A percentile compares a stretch with the other conserved stretches of the same genome.
Conservation (phyloP, 352 stramenopile species). For the Globisporangium megalacanthum region DNA sequence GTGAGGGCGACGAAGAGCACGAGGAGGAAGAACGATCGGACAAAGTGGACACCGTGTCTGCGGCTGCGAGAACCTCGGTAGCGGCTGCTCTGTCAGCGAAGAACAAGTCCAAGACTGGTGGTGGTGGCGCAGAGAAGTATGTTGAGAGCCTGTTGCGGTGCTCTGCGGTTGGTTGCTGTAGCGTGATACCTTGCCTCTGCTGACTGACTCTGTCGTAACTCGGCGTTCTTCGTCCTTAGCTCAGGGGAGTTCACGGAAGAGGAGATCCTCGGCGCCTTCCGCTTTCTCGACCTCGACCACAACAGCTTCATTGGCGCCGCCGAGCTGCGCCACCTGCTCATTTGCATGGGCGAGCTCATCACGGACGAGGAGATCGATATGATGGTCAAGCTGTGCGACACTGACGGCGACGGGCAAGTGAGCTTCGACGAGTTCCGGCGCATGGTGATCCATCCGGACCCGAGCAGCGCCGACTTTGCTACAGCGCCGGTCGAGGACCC, state of each 20-base stretch:
- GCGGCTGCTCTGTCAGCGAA: conserved; percentile 11
- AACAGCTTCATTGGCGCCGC: conserved; percentile 92
- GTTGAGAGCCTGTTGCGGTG: not conserved
- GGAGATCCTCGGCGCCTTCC: conserved; percentile 89
- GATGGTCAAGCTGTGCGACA: conserved; percentile 93
- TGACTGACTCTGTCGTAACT: not conserved
- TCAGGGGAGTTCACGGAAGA: conserved; percentile 88
- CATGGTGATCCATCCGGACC: conserved; percentile 90
- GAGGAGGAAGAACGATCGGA: not conserved
- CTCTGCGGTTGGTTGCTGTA: not conserved
- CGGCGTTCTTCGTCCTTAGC: conserved; percentile 7
- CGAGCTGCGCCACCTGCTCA: conserved; percentile 91
- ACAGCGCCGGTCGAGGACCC: conserved; percentile 22
- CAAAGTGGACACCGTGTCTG: conserved; percentile 15
- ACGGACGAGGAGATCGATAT: conserved; percentile 92
- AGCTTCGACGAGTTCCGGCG: conserved; percentile 89
- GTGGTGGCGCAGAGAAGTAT: conserved; percentile 24
- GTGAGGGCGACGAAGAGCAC: not conserved
- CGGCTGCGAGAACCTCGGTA: conserved; percentile 11
- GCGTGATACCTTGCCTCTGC: not conserved
- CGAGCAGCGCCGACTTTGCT: conserved; percentile 72
- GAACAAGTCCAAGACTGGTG: conserved; percentile 11
- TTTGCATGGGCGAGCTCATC: conserved; percentile 95
- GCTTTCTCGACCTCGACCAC: conserved; percentile 92
- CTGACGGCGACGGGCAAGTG: conserved; percentile 90